Percentiles rank a stretch among this genome's conserved stretches.
These are phyloP conservation scores for Zanthoxylum bungeanum DNA, from an alignment of 345 rosid species.

Conservation along the genomic window DNA sequence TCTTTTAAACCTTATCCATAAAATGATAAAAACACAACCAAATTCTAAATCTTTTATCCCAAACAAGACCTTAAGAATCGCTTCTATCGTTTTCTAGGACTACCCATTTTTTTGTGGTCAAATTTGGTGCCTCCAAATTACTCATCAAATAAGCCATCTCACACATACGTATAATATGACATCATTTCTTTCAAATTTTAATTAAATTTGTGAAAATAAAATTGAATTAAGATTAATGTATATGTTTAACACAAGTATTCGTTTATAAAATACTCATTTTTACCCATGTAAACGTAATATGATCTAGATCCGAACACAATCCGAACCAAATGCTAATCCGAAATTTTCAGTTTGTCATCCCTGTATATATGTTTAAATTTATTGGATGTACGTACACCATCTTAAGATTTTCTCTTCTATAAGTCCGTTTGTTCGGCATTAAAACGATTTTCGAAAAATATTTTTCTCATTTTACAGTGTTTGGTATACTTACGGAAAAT, in stretches of 20 bases:
- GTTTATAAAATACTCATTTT: not conserved
- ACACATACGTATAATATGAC: not conserved
- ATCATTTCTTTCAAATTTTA: not conserved
- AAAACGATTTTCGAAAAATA: too few species aligned
- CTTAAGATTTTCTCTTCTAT: too few species aligned
- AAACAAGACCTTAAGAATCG: not conserved
- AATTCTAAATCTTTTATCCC: not conserved
- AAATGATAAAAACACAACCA: not conserved
- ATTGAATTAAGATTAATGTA: not conserved
- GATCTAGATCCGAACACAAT: not conserved
- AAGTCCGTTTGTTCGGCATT: too few species aligned
- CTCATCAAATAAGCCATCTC: not conserved
- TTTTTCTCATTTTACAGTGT: too few species aligned
- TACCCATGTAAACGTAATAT: not conserved
- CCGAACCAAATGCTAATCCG: not conserved
- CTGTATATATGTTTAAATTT: too few species aligned
- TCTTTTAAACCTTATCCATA: slow-evolving; percentile 15
- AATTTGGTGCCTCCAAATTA: slow-evolving; percentile 19
- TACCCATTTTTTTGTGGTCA: slow-evolving; percentile 3
- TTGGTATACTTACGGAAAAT: too few species aligned
- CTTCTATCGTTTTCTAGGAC: slow-evolving; percentile 4
- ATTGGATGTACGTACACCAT: too few species aligned
- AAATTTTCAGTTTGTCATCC: too few species aligned
- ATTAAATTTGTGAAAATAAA: not conserved
- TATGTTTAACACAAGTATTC: not conserved